These are phyloP conservation scores for Cryptococcus neoformans DNA, from an alignment of 1,284 basidiomycete species.

Conservation along the genomic window DNA sequence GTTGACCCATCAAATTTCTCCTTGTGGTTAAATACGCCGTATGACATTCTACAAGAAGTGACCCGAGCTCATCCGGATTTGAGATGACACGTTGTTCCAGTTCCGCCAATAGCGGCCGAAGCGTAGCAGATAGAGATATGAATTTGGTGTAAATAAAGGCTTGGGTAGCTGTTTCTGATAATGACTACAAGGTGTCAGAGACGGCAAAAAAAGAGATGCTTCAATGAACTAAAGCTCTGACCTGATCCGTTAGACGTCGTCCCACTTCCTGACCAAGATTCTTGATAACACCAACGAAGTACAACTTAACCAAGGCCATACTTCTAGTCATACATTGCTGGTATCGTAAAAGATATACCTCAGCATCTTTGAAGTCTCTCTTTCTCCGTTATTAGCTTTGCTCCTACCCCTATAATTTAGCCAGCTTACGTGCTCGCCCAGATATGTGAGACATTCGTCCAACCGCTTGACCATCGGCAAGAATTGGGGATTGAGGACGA, in stretches of 20 bases:
- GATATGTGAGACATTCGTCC: slow-evolving; percentile 84
- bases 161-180: slow-evolving; percentile 74
- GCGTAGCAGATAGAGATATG: slow-evolving; percentile 62
- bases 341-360: slow-evolving; percentile 85
- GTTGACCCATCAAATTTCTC: slow-evolving; percentile 64
- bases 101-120: slow-evolving; percentile 74
- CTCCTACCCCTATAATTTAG: not conserved
- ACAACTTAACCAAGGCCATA: slow-evolving; percentile 95
- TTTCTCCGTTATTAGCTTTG: slow-evolving; percentile 39
- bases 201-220: not conserved
- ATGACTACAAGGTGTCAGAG: slow-evolving; percentile 55
- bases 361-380: slow-evolving; percentile 85
- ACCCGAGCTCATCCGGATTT: slow-evolving; percentile 67
- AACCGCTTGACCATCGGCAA: slow-evolving; percentile 90
- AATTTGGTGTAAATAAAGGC: slow-evolving; percentile 89
- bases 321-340: slow-evolving; percentile 93
- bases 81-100: slow-evolving; percentile 70
- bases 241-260: slow-evolving; percentile 69
- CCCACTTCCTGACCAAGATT: slow-evolving; percentile 70
- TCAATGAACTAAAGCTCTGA: slow-evolving; percentile 28
- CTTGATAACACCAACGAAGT: slow-evolving; percentile 77
- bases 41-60: slow-evolving; percentile 79
- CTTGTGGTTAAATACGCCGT: slow-evolving; percentile 71
- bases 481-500: slow-evolving; percentile 84
- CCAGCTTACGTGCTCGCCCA: slow-evolving; percentile 71